Base-by-base conservation (phyloP, 2,329 filamentous ascomycete genomes). In the Penicillium sclerotigenum region DNA sequence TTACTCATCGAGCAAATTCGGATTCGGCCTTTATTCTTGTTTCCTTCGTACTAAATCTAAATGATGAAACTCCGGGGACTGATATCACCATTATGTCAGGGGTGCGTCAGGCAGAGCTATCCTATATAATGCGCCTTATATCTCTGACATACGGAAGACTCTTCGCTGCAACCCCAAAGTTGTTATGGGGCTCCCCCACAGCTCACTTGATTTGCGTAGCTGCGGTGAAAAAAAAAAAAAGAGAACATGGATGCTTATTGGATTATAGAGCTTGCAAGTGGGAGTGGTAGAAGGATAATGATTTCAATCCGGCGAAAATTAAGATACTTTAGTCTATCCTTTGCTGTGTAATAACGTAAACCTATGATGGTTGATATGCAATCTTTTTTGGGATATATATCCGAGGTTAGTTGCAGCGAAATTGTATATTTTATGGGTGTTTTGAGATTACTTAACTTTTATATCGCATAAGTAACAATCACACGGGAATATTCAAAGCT, bases 51-150 rank as follows among this genome's bases (percentile, higher is more conserved):
- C 1, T 41, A 9, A 49, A 22, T 31, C 24, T 18, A 41, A 40
- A 40, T 26, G 14, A 2, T n/a, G 10, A 37, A 31, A 47, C 14
- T 28, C n/a, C 28, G 40, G 5, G 9, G 40, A 37, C 24, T 50
- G 47, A 50, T 37, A 50, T 50, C 47, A 50, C 28, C 20, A 51
- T 51, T 37, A 51, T 51, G 37, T 10, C 47, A 16, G 28, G 5
- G 3, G 1, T 29, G 9, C 36, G 24, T 28, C 47, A 49, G n/a
- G 11, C 13, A 29, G 14, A 8, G 26, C 4, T 28, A 28, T 7
- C 16, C 3, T 4, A 13, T 24, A 16, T 37, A 37, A 5, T 11
- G 34, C 11, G 10, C n/a, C 11, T 1, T 20, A 5, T 4, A 20
- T 13, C 36, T 18, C n/a, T 5, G n/a, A 10, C 10, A 20, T 37